A percentile compares a stretch with the other conserved stretches of the same genome.
These are phyloP conservation scores for Puccinia sorghi DNA, from an alignment of 1,284 basidiomycete species.

Conservation along the genomic window DNA sequence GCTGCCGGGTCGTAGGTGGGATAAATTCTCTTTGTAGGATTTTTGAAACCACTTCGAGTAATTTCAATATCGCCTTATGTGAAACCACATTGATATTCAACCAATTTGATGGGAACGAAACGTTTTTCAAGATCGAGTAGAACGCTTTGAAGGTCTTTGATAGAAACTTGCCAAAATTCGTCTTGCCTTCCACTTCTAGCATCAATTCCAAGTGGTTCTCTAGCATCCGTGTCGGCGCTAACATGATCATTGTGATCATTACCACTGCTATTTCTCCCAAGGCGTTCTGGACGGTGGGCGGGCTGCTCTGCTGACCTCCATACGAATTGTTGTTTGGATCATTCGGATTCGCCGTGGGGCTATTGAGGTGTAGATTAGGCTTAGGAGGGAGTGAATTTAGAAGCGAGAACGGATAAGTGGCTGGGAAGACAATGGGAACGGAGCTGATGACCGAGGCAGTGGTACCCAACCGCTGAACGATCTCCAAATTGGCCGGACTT, in stretches of 20 bases:
- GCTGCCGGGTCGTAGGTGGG: constrained; percentile 60
- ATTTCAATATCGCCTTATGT: constrained; percentile 82
- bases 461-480: constrained; percentile 70
- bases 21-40: constrained; percentile 80
- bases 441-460: constrained; percentile 67
- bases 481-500: constrained; percentile 67
- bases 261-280: constrained; percentile 84
- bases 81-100: constrained; percentile 86
- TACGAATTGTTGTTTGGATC: constrained; percentile 53
- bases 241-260: constrained; percentile 76
- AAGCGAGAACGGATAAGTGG: constrained; percentile 88
- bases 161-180: constrained; percentile 72
- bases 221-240: constrained; percentile 75
- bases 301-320: constrained; percentile 21
- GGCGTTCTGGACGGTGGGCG: constrained; percentile 67
- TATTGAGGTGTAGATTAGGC: constrained; percentile 54
- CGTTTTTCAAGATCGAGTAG: constrained; percentile 77
- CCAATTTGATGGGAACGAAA: constrained; percentile 89
- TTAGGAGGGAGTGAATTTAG: constrained; percentile 66
- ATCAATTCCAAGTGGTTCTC: constrained; percentile 75
- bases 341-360: constrained; percentile 57
- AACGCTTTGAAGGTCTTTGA: constrained; percentile 78
- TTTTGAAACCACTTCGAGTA: constrained; percentile 77
- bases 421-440: constrained; percentile 82
- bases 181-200: constrained; percentile 80